These are phyloP conservation scores for Eucalyptus marginata DNA, from an alignment of 345 rosid species.

Conservation along the genomic window DNA sequence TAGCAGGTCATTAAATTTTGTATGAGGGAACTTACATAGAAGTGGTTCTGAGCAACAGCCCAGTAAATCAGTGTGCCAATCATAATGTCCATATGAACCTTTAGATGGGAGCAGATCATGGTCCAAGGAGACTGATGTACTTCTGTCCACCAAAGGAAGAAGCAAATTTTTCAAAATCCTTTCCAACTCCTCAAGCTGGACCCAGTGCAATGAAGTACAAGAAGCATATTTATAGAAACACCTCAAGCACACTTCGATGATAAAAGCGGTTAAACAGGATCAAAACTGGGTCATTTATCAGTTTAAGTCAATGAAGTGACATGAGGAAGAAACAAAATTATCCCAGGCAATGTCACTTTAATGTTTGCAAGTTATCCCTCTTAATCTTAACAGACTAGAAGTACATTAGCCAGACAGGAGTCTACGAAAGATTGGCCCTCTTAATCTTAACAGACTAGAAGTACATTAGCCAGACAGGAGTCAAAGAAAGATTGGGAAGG, in stretches of 20 bases:
- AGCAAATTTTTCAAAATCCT: not conserved
- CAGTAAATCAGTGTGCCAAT: slow-evolving; percentile 93
- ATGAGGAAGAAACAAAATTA: not conserved
- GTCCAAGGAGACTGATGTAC: slow-evolving; percentile 55
- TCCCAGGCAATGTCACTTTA: not conserved
- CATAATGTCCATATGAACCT: slow-evolving; percentile 44
- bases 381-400: not conserved
- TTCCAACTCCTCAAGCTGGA: not conserved
- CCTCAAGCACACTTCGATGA: not conserved
- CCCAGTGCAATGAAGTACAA: not conserved
- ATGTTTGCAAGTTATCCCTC: not conserved
- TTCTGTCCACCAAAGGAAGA: slow-evolving; percentile 33
- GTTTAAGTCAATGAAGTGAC: not conserved
- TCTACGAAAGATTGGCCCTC: not conserved
- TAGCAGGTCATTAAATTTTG: not conserved
- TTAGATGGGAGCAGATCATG: slow-evolving; percentile 55
- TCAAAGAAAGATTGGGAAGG: not conserved
- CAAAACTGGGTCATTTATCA: not conserved
- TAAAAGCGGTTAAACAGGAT: not conserved
- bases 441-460: not conserved
- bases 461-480: not conserved
- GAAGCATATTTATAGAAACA: not conserved
- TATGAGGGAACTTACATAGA: slow-evolving; percentile 52
- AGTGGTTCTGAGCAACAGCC: slow-evolving; percentile 94
- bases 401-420: not conserved